Conservation (phyloP, 306 rosid species). For the Abrus precatorius region DNA sequence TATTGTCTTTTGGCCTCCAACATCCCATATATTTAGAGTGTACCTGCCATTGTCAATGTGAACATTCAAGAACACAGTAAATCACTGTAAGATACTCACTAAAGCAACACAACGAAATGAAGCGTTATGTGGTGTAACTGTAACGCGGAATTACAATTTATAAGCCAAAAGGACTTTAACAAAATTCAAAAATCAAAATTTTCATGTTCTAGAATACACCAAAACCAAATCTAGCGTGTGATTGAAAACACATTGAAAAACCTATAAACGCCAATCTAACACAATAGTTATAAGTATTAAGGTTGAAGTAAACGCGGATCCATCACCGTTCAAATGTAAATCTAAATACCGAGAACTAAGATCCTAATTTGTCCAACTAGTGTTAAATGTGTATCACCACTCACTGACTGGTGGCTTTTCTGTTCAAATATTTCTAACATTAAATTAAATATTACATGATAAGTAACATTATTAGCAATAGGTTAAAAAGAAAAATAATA, state of each 20-base stretch:
- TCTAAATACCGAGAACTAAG: background rate
- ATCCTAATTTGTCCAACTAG: background rate
- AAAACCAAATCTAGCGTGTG: background rate
- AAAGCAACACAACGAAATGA: slow-evolving; percentile 14
- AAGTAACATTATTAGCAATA: background rate
- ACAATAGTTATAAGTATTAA: too few species aligned
- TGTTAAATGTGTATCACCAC: too few species aligned
- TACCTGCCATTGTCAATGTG: slow-evolving; percentile 65
- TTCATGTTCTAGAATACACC: background rate
- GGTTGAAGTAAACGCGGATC: too few species aligned
- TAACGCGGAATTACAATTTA: slow-evolving; percentile 1
- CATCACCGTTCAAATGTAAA: too few species aligned
- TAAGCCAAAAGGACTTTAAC: background rate
- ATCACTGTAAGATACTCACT: background rate
- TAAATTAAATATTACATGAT: background rate
- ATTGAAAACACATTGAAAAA: too few species aligned
- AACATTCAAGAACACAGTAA: slow-evolving; percentile 3
- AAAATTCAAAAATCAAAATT: slow-evolving; percentile 26
- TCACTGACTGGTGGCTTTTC: too few species aligned
- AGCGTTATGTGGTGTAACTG: background rate
- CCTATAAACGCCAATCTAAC: too few species aligned
- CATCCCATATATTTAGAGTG: slow-evolving; percentile 84
- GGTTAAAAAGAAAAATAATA: background rate
- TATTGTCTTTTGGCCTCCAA: slow-evolving; percentile 93
- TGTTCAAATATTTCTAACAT: too few species aligned